Evolutionary conservation across 257 asterid genomes (phyloP).

Genomic region (Salvia hispanica): DNA sequence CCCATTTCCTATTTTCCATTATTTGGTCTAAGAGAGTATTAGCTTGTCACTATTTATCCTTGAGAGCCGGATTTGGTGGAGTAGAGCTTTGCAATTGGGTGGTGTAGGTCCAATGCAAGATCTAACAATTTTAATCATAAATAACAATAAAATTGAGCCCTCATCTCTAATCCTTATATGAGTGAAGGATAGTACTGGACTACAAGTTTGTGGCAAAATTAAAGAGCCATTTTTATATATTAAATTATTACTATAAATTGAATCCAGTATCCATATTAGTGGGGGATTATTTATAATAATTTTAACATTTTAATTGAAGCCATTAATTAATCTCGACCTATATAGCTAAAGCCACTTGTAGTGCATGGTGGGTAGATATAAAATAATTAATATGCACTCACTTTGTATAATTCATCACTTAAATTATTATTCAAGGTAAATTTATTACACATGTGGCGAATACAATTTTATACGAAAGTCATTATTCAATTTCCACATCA

Average conservation of each 20-base stretch:
- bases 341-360: slow-evolving; percentile 1
- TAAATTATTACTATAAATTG: neutral
- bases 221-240: neutral
- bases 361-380: neutral
- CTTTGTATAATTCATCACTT: neutral
- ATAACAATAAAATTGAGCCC: neutral
- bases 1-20: slow-evolving; percentile 5
- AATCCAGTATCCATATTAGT: neutral
- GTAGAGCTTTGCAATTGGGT: neutral
- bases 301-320: slow-evolving; percentile 10
- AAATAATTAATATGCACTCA: slow-evolving; percentile 14
- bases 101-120: neutral
- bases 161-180: neutral
- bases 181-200: neutral
- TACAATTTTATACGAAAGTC: no score
- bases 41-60: neutral
- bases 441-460: no score
- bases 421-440: no score
- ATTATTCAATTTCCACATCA: neutral
- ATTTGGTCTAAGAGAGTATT: slow-evolving; percentile 7
- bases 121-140: neutral
- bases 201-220: neutral
- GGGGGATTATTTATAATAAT: neutral
- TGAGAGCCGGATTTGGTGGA: neutral
- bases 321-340: slow-evolving; percentile 2